Evolutionary conservation across 1,284 basidiomycete genomes (phyloP).

Genomic region (Boletellus deceptivus): DNA sequence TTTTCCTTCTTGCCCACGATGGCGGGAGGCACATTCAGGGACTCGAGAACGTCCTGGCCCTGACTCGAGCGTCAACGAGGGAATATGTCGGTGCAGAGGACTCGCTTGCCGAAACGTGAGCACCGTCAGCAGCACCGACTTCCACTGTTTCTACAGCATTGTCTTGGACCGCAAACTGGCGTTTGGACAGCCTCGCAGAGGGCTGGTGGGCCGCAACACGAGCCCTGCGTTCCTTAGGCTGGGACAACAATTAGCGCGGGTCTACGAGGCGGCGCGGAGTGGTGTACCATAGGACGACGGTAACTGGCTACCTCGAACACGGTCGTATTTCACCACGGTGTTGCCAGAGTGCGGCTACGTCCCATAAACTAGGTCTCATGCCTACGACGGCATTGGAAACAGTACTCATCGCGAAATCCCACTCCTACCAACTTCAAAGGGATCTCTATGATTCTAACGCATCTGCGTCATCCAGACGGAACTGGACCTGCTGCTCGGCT

Average conservation of each 20-base stretch:
- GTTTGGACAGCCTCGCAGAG: constrained; percentile 50
- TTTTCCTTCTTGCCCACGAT: constrained; percentile 63
- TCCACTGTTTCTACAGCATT: constrained; percentile 48
- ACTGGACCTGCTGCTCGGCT: constrained; percentile 1
- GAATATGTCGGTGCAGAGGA: not conserved
- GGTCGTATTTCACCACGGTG: too few relatives aligned
- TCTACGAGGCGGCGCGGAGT: not conserved
- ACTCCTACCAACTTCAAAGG: not conserved
- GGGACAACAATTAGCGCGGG: constrained; percentile 12
- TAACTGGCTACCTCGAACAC: too few relatives aligned
- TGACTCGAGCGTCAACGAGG: constrained; percentile 20
- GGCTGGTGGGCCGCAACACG: constrained; percentile 48
- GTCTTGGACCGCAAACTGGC: constrained; percentile 49
- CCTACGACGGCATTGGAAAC: too few relatives aligned
- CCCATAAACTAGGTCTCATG: too few relatives aligned
- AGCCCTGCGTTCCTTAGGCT: constrained; percentile 60
- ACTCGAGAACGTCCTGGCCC: constrained; percentile 46
- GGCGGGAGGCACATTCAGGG: constrained; percentile 11
- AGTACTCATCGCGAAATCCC: too few relatives aligned
- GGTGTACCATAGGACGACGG: constrained; percentile 19
- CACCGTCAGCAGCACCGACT: constrained; percentile 35
- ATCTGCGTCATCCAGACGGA: constrained; percentile 6
- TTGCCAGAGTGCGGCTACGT: not conserved
- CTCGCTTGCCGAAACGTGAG: constrained; percentile 38
- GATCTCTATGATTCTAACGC: constrained; percentile 9